phyloP scores from a whole-genome alignment of 768 basidiomycete genomes.

The Macrolepiota dolichaula region DNA sequence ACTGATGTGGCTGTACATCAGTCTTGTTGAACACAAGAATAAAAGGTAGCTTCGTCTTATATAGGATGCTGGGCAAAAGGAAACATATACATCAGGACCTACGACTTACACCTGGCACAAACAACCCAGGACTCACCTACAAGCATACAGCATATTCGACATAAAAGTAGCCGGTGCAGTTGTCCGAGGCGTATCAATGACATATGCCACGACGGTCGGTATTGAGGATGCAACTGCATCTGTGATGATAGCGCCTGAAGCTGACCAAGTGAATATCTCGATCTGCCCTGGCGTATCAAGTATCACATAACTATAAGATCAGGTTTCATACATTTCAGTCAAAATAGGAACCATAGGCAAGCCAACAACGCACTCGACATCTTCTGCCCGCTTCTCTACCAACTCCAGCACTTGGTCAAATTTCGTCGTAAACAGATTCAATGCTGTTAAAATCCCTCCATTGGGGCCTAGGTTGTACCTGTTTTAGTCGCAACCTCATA shows the following conservation, averaged over 20 bases:
- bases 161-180: slow-evolving; percentile 97
- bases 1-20: slow-evolving; percentile 85
- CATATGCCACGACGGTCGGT: slow-evolving; percentile 93
- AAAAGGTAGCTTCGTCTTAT: slow-evolving; percentile 97
- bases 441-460: slow-evolving; percentile 93
- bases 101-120: background rate
- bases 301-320: slow-evolving; percentile 77
- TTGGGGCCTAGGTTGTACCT: slow-evolving; percentile 99
- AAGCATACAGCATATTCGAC: slow-evolving; percentile 99
- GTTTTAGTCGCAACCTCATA: background rate
- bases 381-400: slow-evolving; percentile 87
- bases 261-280: slow-evolving; percentile 99
- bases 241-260: slow-evolving; percentile 97
- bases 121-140: slow-evolving; percentile 56
- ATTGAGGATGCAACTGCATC: slow-evolving; percentile 92
- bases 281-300: slow-evolving; percentile 99
- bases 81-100: slow-evolving; percentile 5
- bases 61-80: slow-evolving; percentile 66
- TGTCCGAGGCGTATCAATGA: slow-evolving; percentile 95
- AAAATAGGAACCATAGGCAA: background rate
- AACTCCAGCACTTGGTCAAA: slow-evolving; percentile 93
- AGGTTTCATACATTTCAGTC: background rate
- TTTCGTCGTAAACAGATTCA: slow-evolving; percentile 98
- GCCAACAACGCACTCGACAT: slow-evolving; percentile 68
- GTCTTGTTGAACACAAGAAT: slow-evolving; percentile 99